Evolutionary conservation across 148 eudicot genomes (phyloP).

Genomic region (Heliosperma pusillum): DNA sequence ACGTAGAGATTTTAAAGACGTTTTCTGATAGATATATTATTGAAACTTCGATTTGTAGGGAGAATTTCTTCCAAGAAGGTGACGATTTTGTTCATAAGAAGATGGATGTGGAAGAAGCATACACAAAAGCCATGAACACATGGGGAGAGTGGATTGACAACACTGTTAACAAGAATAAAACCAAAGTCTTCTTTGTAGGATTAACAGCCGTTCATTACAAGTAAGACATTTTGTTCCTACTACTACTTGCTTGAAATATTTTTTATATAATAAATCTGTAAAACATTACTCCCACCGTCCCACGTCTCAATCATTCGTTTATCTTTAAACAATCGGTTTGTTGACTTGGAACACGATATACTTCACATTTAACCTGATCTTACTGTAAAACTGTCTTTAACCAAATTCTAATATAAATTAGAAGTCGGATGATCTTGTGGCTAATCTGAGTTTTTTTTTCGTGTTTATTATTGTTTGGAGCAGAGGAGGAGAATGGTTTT

Average conservation of each 20-base stretch:
- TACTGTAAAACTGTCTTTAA: background rate
- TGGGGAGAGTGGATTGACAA: constrained; percentile 64
- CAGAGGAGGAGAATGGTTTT: constrained; percentile 65
- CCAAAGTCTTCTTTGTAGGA: constrained; percentile 46
- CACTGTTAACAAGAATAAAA: constrained; percentile 31
- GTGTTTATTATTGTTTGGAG: background rate
- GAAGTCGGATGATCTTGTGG: background rate
- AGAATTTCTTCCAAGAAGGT: constrained; percentile 57
- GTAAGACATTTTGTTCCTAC: constrained; percentile 23
- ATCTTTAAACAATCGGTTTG: too few species aligned
- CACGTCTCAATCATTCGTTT: background rate
- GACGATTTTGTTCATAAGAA: constrained; percentile 34
- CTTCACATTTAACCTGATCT: too few species aligned
- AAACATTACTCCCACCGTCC: too few species aligned
- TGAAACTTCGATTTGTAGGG: constrained; percentile 28
- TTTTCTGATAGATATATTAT: too few species aligned
- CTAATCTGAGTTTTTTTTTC: too few species aligned
- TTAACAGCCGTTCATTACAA: constrained; percentile 53
- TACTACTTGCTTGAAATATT: too few species aligned
- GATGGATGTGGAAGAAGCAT: constrained; percentile 48
- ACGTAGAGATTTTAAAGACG: too few species aligned
- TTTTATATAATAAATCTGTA: too few species aligned
- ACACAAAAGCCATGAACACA: constrained; percentile 40
- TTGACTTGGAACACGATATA: too few species aligned
- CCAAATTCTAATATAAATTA: background rate